Conservation (phyloP, 2,329 filamentous ascomycete species). For the Scedosporium minutisporum region DNA sequence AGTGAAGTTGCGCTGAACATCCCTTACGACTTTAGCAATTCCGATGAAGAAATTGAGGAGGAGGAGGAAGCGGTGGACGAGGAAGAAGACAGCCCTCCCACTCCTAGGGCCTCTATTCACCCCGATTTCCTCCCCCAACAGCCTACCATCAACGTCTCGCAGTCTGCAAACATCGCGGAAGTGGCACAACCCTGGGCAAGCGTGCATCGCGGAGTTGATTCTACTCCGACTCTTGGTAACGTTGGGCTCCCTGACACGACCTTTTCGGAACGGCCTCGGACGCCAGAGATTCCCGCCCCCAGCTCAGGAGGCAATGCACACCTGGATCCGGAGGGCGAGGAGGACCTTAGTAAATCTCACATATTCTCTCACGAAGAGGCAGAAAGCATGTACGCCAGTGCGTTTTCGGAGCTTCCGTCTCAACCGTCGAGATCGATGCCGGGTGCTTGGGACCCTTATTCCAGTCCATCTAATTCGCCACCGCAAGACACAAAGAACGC, state of each 20-base stretch:
- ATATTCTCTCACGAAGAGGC: conserved; percentile 72
- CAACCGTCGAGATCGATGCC: conserved; percentile 30
- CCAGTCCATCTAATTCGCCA: neutral
- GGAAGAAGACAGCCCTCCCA: conserved; percentile 31
- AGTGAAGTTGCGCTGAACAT: conserved; percentile 49
- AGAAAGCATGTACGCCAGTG: conserved; percentile 80
- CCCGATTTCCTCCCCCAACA: conserved; percentile 19
- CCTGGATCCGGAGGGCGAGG: conserved; percentile 20
- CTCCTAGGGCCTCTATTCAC: conserved; percentile 43
- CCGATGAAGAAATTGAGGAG: conserved; percentile 22
- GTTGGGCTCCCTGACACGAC: neutral
- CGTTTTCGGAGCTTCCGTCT: conserved; percentile 35
- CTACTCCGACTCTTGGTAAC: neutral
- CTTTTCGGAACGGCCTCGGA: neutral
- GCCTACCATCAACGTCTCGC: neutral
- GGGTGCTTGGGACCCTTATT: conserved; percentile 36
- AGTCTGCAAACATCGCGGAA: neutral
- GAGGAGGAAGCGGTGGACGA: too few species aligned
- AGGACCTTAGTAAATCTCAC: conserved; percentile 54
- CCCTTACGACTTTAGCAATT: conserved; percentile 36
- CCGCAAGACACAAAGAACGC: neutral
- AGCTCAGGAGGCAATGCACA: conserved; percentile 1
- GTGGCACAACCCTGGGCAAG: conserved; percentile 1
- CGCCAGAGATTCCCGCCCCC: neutral
- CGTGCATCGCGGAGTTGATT: neutral